A percentile compares a stretch with the other conserved stretches of the same genome.
Evolutionary conservation across 495 filamentous ascomycete genomes (phyloP).

Genomic region (Aspergillus cristatus): DNA sequence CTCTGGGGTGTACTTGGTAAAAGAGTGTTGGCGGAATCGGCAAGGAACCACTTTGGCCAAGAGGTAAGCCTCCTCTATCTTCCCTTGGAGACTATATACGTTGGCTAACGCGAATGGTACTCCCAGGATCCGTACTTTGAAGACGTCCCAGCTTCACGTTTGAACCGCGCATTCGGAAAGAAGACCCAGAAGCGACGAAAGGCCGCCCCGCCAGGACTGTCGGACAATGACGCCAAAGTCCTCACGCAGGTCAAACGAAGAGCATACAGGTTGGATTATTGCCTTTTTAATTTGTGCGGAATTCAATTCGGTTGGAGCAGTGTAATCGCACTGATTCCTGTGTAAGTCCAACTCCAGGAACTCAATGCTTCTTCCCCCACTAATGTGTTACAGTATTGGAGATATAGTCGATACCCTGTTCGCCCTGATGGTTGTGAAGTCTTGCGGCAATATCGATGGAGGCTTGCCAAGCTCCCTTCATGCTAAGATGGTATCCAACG

Average conservation of each 20-base stretch:
- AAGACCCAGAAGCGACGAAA: constrained; percentile 62
- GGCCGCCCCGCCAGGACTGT: constrained; percentile 61
- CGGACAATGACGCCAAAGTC: constrained; percentile 67
- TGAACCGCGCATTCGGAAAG: constrained; percentile 46
- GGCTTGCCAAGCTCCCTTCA: constrained; percentile 49
- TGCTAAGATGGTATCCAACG: constrained; percentile 65
- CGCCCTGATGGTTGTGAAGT: constrained; percentile 57
- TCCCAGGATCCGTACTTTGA: constrained; percentile 65
- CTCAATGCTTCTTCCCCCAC: not conserved
- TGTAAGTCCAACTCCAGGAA: constrained; percentile 38
- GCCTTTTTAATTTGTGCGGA: constrained; percentile 63
- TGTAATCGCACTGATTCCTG: constrained; percentile 72
- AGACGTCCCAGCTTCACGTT: constrained; percentile 56
- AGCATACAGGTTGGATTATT: constrained; percentile 76
- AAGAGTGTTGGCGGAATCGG: constrained; percentile 55
- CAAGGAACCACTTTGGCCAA: constrained; percentile 57
- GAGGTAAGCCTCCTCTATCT: constrained; percentile 38
- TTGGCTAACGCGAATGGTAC: not conserved
- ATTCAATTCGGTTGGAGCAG: constrained; percentile 75
- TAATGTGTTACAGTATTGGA: constrained; percentile 46
- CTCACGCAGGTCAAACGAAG: constrained; percentile 70
- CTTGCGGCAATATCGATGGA: constrained; percentile 60
- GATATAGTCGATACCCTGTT: constrained; percentile 58
- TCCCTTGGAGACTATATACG: too few species aligned
- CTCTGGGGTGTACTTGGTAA: constrained; percentile 48